Conservation (phyloP, 1,139 yeast species). For the Pneumocystis wakefieldiae region DNA sequence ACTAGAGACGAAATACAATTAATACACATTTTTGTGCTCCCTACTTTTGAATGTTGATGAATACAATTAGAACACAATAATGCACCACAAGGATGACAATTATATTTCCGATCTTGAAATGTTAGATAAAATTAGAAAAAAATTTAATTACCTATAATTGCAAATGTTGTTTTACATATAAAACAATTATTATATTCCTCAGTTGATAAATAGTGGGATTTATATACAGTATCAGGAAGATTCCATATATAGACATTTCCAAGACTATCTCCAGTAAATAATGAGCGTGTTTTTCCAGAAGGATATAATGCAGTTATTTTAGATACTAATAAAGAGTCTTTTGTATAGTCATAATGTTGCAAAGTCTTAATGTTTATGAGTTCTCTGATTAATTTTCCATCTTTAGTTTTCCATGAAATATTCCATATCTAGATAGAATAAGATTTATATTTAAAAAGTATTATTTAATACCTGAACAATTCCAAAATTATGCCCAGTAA, state of each 20-base stretch:
- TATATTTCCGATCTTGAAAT: not conserved
- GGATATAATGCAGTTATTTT: conserved; percentile 3
- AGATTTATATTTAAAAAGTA: not conserved
- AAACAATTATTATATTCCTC: conserved; percentile 2
- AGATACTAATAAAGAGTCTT: not conserved
- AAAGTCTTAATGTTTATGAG: not conserved
- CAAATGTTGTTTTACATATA: conserved; percentile 3
- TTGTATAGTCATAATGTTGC: not conserved
- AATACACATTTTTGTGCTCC: not conserved
- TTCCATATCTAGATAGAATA: conserved; percentile 3
- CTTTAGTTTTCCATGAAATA: conserved; percentile 2
- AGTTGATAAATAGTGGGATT: not conserved
- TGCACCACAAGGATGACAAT: not conserved
- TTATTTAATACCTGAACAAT: conserved; percentile 2
- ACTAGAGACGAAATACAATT: not conserved
- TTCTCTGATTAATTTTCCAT: not conserved
- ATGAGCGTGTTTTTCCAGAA: conserved; percentile 3
- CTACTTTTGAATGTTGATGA: not conserved
- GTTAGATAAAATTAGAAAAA: not conserved
- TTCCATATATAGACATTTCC: conserved; percentile 4
- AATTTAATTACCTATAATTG: conserved; percentile 2
- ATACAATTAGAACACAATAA: not conserved
- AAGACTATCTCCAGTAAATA: conserved; percentile 5
- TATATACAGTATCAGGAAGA: conserved; percentile 4
- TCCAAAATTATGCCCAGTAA: conserved; percentile 12